These are phyloP conservation scores for Didymella keratinophila DNA, from an alignment of 2,329 filamentous ascomycete species.

Conservation along the genomic window DNA sequence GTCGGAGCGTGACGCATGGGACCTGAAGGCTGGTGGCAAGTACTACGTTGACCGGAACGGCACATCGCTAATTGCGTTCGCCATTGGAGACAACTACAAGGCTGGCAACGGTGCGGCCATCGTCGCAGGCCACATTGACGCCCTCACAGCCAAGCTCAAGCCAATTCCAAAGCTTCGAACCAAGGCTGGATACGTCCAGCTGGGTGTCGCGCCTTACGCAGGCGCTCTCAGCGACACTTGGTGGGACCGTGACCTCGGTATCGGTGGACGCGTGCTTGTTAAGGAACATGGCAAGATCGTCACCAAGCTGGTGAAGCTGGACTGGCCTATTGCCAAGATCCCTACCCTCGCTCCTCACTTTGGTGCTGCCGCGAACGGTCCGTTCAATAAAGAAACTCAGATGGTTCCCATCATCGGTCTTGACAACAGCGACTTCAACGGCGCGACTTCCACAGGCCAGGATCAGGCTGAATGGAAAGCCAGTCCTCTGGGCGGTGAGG, in stretches of 20 bases:
- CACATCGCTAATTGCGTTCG: constrained; percentile 84
- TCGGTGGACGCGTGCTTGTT: constrained; percentile 88
- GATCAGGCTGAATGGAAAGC: constrained; percentile 51
- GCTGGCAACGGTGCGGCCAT: constrained; percentile 87
- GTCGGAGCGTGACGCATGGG: constrained; percentile 83
- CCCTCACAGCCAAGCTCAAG: constrained; percentile 88
- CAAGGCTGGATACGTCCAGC: constrained; percentile 84
- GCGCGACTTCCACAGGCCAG: constrained; percentile 31
- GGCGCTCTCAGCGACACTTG: constrained; percentile 87
- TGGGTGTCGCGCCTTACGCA: constrained; percentile 92
- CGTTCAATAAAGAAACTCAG: constrained; percentile 87
- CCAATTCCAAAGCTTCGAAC: constrained; percentile 85
- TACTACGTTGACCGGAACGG: constrained; percentile 90
- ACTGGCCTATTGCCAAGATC: constrained; percentile 90
- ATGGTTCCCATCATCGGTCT: constrained; percentile 94
- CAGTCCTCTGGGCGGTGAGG: constrained; percentile 64
- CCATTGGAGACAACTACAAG: constrained; percentile 79
- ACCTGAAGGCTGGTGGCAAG: constrained; percentile 80
- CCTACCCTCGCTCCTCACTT: constrained; percentile 95
- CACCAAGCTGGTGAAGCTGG: constrained; percentile 84
- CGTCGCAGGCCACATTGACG: constrained; percentile 91
- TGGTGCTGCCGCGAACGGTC: constrained; percentile 71
- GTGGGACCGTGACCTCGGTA: constrained; percentile 95
- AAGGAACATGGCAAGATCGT: constrained; percentile 80
- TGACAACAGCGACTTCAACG: constrained; percentile 70